Evolutionary conservation across 371 early-diverging fungal species (phyloP).

Genomic region (Syncephalastrum contaminatum): DNA sequence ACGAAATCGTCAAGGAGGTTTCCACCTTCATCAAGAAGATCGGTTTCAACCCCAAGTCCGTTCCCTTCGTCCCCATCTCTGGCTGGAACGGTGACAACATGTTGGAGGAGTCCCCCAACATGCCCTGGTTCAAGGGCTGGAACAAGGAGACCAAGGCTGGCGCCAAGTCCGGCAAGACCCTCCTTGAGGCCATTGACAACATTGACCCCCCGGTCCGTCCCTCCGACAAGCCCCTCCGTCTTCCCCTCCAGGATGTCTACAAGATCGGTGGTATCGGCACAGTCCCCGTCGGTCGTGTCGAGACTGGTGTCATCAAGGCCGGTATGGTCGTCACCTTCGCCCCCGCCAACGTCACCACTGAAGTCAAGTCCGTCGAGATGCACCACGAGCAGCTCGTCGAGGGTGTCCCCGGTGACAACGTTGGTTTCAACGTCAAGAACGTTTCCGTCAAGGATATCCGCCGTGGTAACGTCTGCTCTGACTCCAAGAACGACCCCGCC

Average conservation of each 20-base stretch:
- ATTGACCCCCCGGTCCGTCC: slow-evolving; percentile 92
- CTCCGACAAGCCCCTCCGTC: slow-evolving; percentile 95
- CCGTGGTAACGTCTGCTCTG: slow-evolving; percentile 96
- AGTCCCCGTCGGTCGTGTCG: slow-evolving; percentile 96
- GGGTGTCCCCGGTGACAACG: slow-evolving; percentile 98
- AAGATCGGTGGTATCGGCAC: slow-evolving; percentile 98
- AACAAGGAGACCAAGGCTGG: slow-evolving; percentile 87
- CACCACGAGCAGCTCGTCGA: slow-evolving; percentile 93
- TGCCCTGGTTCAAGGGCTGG: slow-evolving; percentile 98
- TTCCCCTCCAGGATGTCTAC: slow-evolving; percentile 95
- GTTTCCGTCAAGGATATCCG: slow-evolving; percentile 96
- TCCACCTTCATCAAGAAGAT: slow-evolving; percentile 93
- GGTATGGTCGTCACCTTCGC: slow-evolving; percentile 95
- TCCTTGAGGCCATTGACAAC: slow-evolving; percentile 92
- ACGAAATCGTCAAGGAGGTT: slow-evolving; percentile 92
- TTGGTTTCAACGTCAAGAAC: slow-evolving; percentile 98
- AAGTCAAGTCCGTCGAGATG: slow-evolving; percentile 99
- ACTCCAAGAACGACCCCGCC: slow-evolving; percentile 97
- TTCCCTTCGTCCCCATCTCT: slow-evolving; percentile 96
- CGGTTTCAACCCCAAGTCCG: slow-evolving; percentile 88
- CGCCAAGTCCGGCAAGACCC: slow-evolving; percentile 79
- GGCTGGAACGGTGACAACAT: slow-evolving; percentile 98
- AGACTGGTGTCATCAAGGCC: slow-evolving; percentile 90
- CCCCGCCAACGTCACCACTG: slow-evolving; percentile 86
- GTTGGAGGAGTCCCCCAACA: slow-evolving; percentile 89